Conservation (phyloP, 1,284 basidiomycete genomes). For the Amylostereum chailletii region DNA sequence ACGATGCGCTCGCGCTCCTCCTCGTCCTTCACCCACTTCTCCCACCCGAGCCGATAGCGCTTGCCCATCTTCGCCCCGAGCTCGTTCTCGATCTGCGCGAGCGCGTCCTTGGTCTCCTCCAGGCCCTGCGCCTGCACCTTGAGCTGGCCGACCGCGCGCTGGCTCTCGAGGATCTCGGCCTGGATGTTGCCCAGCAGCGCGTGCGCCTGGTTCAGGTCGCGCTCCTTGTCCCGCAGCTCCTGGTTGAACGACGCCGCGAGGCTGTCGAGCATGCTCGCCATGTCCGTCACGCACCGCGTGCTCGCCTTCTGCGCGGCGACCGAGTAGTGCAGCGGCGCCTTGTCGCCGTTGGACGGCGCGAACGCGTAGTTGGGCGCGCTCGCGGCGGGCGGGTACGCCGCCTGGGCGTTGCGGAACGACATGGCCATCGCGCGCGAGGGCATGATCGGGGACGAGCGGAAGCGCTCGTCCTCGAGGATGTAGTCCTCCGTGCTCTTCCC, state of each 20-base stretch:
- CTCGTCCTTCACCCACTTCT: conserved; percentile 86
- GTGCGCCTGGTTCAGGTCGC: conserved; percentile 87
- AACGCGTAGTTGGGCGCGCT: conserved; percentile 33
- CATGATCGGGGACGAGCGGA: conserved; percentile 82
- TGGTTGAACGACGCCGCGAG: conserved; percentile 91
- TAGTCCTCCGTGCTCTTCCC: conserved; percentile 98
- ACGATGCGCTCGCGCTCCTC: conserved; percentile 64
- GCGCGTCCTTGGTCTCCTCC: conserved; percentile 48
- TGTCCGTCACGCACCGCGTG: conserved; percentile 77
- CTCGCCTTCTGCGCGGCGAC: conserved; percentile 83
- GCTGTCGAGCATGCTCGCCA: conserved; percentile 81
- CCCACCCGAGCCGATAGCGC: conserved; percentile 80
- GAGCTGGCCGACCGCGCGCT: conserved; percentile 66
- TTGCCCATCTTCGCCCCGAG: conserved; percentile 72
- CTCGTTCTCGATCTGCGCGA: conserved; percentile 60
- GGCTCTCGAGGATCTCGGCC: conserved; percentile 86
- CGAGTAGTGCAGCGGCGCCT: conserved; percentile 78
- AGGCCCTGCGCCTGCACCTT: conserved; percentile 64
- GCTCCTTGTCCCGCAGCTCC: conserved; percentile 87
- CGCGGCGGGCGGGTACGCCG: conserved; percentile 36
- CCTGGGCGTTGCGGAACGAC: conserved; percentile 63
- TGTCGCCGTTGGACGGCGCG: conserved; percentile 43
- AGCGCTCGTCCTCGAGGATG: conserved; percentile 96
- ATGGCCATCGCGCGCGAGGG: conserved; percentile 54
- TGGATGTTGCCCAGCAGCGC: conserved; percentile 84